A percentile compares a stretch with the other conserved stretches of the same genome.
Evolutionary conservation across 2,329 filamentous ascomycete species (phyloP).

Genomic region (Claviceps quebecensis): DNA sequence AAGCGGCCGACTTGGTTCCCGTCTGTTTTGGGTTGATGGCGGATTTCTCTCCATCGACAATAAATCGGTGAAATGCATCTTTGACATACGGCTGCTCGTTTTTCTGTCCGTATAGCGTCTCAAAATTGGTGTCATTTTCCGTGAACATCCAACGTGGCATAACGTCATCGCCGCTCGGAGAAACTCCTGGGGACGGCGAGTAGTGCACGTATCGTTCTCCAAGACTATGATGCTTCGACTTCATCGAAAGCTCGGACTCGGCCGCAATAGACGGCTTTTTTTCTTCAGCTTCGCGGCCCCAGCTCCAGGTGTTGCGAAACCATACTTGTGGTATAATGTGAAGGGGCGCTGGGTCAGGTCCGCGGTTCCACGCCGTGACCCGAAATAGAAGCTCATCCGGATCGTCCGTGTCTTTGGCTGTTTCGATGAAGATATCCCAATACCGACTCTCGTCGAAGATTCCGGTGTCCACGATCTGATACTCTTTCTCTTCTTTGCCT

Average conservation of each 20-base stretch:
- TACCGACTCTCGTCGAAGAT: slow-evolving; percentile 81
- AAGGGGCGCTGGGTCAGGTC: slow-evolving; percentile 75
- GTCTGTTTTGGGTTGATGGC: slow-evolving; percentile 67
- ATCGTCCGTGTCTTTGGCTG: slow-evolving; percentile 84
- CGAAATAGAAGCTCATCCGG: slow-evolving; percentile 86
- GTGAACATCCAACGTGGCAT: slow-evolving; percentile 80
- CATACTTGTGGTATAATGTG: slow-evolving; percentile 92
- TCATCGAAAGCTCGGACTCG: slow-evolving; percentile 50
- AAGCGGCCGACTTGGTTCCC: slow-evolving; percentile 82
- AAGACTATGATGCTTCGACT: slow-evolving; percentile 66
- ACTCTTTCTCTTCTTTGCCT: slow-evolving; percentile 66
- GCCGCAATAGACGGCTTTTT: slow-evolving; percentile 69
- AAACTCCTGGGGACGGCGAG: slow-evolving; percentile 80
- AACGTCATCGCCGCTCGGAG: slow-evolving; percentile 66
- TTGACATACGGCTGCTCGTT: slow-evolving; percentile 82
- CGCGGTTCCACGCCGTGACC: slow-evolving; percentile 91
- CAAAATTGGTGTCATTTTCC: slow-evolving; percentile 86
- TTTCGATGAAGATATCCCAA: slow-evolving; percentile 96
- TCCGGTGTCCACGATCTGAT: slow-evolving; percentile 82
- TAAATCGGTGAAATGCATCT: slow-evolving; percentile 82
- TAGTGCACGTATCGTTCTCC: slow-evolving; percentile 74
- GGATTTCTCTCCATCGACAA: slow-evolving; percentile 66
- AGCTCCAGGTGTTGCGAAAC: slow-evolving; percentile 96
- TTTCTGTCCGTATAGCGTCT: slow-evolving; percentile 59
- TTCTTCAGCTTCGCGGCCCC: slow-evolving; percentile 64